Conservation (phyloP, 768 basidiomycete species). For the Lentinula lateritia region DNA sequence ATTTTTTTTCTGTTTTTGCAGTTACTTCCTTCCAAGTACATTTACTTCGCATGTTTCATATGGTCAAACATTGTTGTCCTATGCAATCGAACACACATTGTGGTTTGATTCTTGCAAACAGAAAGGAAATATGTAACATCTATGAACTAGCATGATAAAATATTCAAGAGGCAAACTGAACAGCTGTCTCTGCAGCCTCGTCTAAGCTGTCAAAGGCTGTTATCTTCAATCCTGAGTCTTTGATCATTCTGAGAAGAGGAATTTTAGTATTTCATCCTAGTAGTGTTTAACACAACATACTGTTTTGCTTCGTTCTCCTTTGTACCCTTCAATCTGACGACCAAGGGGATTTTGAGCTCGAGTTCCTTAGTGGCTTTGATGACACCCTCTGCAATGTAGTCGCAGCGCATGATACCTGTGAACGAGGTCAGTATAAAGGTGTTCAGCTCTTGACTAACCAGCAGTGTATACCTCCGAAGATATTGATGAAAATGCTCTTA, state of each 20-base stretch:
- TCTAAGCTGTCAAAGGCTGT: slow-evolving; percentile 90
- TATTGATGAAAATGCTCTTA: slow-evolving; percentile 98
- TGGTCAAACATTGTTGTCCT: background rate
- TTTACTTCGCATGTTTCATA: slow-evolving; percentile 2
- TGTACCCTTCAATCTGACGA: slow-evolving; percentile 95
- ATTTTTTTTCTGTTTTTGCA: slow-evolving; percentile 11
- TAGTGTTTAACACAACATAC: slow-evolving; percentile 40
- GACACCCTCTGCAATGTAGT: slow-evolving; percentile 97
- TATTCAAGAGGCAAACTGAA: slow-evolving; percentile 55
- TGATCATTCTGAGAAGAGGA: slow-evolving; percentile 73
- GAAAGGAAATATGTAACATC: background rate
- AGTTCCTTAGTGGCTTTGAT: slow-evolving; percentile 97
- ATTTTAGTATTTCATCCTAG: slow-evolving; percentile 10
- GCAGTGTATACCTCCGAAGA: slow-evolving; percentile 67
- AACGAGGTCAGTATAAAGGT: background rate
- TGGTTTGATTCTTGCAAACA: background rate
- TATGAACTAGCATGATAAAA: background rate
- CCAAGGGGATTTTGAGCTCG: slow-evolving; percentile 74
- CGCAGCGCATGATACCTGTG: slow-evolving; percentile 95
- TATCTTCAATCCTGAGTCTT: slow-evolving; percentile 87
- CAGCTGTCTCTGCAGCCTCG: slow-evolving; percentile 82
- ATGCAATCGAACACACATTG: background rate
- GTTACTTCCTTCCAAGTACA: slow-evolving; percentile 22
- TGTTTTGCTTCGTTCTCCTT: slow-evolving; percentile 94
- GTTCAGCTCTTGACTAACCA: background rate